Evolutionary conservation across 331 rosid genomes (phyloP), one percentile per base, ranked within the genome.

Genomic region (Prunus yedoensis): DNA sequence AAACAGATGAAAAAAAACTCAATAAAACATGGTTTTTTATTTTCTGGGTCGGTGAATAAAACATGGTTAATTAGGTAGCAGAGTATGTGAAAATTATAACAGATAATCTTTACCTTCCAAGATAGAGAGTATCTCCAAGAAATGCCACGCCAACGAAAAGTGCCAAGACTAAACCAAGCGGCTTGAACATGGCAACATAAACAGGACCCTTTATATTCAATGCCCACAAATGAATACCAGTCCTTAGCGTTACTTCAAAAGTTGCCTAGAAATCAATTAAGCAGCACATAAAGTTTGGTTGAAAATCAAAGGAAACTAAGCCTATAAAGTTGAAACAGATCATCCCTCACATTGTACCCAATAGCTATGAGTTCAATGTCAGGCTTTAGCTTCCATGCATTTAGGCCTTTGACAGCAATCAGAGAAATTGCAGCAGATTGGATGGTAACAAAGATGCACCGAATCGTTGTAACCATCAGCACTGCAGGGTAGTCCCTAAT

Each of bases 151-250:
- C 89, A 79, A 83, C 21, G 50, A 58, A 69, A 57, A 80, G 21
- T 18, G 89, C 87, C 76, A 86, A 23, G 62, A 83, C 77, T 20
- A 86, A 30, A 21, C 78, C 85, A 61, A 86, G 70, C 49, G 89
- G 89, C 49, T 0, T 41, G 43, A 86, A 86, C 87, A 80, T 83
- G 23, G 85, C 78, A 35, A 80, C 85, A 81, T 46, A 81, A 5
- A 86, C 45, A 9, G 87, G 80, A 4, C 89, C 87, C 25, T 81
- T 81, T 75, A 66, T 80, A 9, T 83, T 69, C 47, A 77, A 10
- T 9, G 85, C 87, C 87, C 85, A 81, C 71, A 68, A 8, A 45
- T 25, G 12, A 41, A 86, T 75, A 57, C 52, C 60, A 53, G 11
- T 68, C 79, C 87, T 78, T 4, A 66, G 12, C 28, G 80, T 16